Evolutionary conservation across 805 yeast genomes (phyloP).

Genomic region (Candida sphagnicola): DNA sequence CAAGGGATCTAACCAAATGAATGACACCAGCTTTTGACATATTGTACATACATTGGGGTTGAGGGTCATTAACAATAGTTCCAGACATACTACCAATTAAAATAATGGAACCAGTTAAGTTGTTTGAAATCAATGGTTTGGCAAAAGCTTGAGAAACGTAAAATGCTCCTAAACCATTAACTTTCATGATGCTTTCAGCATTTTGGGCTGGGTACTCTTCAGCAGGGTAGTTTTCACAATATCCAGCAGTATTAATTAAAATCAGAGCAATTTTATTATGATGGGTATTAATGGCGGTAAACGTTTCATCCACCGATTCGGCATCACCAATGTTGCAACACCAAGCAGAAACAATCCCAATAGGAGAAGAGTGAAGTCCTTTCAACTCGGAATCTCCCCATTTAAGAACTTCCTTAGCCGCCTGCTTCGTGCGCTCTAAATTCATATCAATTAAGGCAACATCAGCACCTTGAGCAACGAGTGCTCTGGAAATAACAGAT

Average conservation of each 20-base stretch:
- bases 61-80: slow-evolving; percentile 72
- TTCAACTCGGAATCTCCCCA: slow-evolving; percentile 47
- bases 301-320: slow-evolving; percentile 51
- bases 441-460: slow-evolving; percentile 70
- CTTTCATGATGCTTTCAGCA: slow-evolving; percentile 66
- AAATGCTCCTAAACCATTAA: slow-evolving; percentile 70
- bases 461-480: slow-evolving; percentile 73
- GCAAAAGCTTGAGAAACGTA: slow-evolving; percentile 75
- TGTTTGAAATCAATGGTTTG: slow-evolving; percentile 55
- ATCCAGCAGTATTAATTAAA: slow-evolving; percentile 79
- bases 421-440: slow-evolving; percentile 50
- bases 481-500: slow-evolving; percentile 58
- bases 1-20: slow-evolving; percentile 71
- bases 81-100: slow-evolving; percentile 81
- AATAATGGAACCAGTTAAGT: slow-evolving; percentile 56
- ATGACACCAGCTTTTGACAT: slow-evolving; percentile 86
- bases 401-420: slow-evolving; percentile 46
- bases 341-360: slow-evolving; percentile 56
- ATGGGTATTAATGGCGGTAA: slow-evolving; percentile 49
- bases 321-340: slow-evolving; percentile 71
- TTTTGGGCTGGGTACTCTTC: slow-evolving; percentile 69
- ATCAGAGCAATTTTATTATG: slow-evolving; percentile 62
- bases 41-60: slow-evolving; percentile 77
- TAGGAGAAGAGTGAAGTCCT: slow-evolving; percentile 25
- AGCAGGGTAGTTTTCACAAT: slow-evolving; percentile 77